Evolutionary conservation across 306 rosid genomes (phyloP), one percentile per base, ranked within the genome.

Genomic region (Arachis stenosperma): DNA sequence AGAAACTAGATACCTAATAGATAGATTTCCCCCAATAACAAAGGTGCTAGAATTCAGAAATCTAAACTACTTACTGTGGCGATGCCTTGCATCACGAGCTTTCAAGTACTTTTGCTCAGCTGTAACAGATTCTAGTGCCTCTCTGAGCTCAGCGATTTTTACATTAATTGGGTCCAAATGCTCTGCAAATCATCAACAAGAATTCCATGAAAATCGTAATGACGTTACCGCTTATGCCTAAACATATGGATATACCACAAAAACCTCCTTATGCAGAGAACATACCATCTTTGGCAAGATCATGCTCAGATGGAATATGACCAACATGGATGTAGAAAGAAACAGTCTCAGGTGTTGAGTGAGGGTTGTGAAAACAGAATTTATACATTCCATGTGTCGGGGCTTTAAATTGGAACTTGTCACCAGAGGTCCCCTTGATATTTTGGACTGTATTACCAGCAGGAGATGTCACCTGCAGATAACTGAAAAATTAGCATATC

Each of bases 111-210:
- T 95, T 81, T 95, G 99, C 82, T 91, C 98, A 3, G 97, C 84
- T 39, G 96, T 90, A 78, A 95, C 98, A 7, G 99, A 90, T 60
- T 91, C 99, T 81, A 91, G 75, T 66, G 99, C 98, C 76, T 95
- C 98, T 82, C 93, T 90, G 52, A 95, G 90, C 89, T 95, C 99
- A 29, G 99, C 98, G 85, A 95, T 95, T 82, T 95, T 91, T 41
- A 95, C 98, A 86, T 95, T 95, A n/a, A 95, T 79, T 51, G 98
- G 99, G 91, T 95, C 93, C 86, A 94, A 83, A 79, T 94, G 99
- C 81, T 95, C 99, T 95, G 98, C 89, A 81, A 76, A 62, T 53
- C 29, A 67, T 57, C 65, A 61, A 15, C 71, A 56, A 47, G 60
- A 56, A 56, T 33, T 29, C 71, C 15, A 7, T 3, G 65, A 55